phyloP scores from a whole-genome alignment of 1,284 basidiomycete genomes.

The Microbotryum lychnidis-dioicae region DNA sequence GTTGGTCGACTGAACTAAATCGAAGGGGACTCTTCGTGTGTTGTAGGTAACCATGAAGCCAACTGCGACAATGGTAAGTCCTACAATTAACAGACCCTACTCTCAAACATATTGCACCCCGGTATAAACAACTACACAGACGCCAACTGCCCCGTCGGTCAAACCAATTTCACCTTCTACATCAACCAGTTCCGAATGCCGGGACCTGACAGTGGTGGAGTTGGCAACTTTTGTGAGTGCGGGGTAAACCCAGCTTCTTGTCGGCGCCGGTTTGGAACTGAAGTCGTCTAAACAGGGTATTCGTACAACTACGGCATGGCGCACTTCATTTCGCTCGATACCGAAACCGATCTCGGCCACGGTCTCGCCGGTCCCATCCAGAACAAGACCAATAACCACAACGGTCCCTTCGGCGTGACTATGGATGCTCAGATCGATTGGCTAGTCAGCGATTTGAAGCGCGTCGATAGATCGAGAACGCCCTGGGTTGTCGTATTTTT shows the following conservation, averaged over 20 bases:
- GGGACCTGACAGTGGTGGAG: constrained; percentile 14
- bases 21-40: not conserved
- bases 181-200: constrained; percentile 38
- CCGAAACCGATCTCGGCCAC: constrained; percentile 24
- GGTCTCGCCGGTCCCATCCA: constrained; percentile 9
- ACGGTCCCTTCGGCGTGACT: constrained; percentile 20
- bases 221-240: constrained; percentile 34
- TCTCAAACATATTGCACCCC: constrained; percentile 26
- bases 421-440: constrained; percentile 24
- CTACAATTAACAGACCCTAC: not conserved
- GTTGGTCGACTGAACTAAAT: not conserved
- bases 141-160: constrained; percentile 32
- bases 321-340: constrained; percentile 22
- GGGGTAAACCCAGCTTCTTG: too few species aligned
- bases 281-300: constrained; percentile 19
- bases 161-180: constrained; percentile 34
- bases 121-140: constrained; percentile 32
- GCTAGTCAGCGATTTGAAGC: constrained; percentile 17
- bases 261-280: too few species aligned
- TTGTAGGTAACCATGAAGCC: constrained; percentile 11
- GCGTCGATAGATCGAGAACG: constrained; percentile 18
- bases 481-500: constrained; percentile 23
- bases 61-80: constrained; percentile 21
- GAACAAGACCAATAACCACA: constrained; percentile 5
- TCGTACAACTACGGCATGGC: constrained; percentile 32